Evolutionary conservation across 805 yeast genomes (phyloP).

Genomic region (Dipodascopsis tothii): DNA sequence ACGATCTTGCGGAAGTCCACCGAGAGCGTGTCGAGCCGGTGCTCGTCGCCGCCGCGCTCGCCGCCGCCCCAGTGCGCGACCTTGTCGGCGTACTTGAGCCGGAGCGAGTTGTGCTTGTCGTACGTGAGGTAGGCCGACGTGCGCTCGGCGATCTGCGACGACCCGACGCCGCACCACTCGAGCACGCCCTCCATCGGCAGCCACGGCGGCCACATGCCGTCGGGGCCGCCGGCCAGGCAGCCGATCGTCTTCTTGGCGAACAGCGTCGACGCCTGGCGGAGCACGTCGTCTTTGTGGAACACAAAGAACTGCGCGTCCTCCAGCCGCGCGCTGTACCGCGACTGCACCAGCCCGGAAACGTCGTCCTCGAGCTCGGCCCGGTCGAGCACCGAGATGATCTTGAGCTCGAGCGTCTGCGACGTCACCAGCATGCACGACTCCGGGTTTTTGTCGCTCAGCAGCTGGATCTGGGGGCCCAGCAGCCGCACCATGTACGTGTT

Average conservation of each 20-base stretch:
- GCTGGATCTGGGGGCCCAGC: slow-evolving; percentile 76
- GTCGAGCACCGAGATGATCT: slow-evolving; percentile 58
- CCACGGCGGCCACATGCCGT: slow-evolving; percentile 81
- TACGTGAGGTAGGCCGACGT: slow-evolving; percentile 56
- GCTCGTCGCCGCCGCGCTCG: slow-evolving; percentile 27
- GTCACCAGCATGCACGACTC: slow-evolving; percentile 61
- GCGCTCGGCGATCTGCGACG: slow-evolving; percentile 52
- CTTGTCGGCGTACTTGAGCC: slow-evolving; percentile 29
- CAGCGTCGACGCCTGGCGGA: slow-evolving; percentile 33
- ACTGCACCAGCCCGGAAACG: slow-evolving; percentile 47
- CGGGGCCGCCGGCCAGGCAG: slow-evolving; percentile 29
- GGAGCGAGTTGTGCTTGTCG: slow-evolving; percentile 46
- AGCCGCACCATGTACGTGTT: slow-evolving; percentile 61
- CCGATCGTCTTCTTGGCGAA: slow-evolving; percentile 55
- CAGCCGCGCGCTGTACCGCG: slow-evolving; percentile 61
- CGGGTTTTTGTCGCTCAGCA: slow-evolving; percentile 44
- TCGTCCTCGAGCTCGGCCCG: slow-evolving; percentile 37
- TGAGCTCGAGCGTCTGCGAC: slow-evolving; percentile 62
- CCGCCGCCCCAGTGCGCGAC: slow-evolving; percentile 15
- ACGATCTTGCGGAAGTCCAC: slow-evolving; percentile 65
- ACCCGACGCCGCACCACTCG: slow-evolving; percentile 42
- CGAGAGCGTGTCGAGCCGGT: slow-evolving; percentile 39
- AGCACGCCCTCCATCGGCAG: slow-evolving; percentile 63
- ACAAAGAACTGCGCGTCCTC: slow-evolving; percentile 67
- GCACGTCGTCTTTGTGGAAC: slow-evolving; percentile 46